Evolutionary conservation across 306 rosid species (phyloP), one percentile per base, ranked within the genome.

Genomic region (Quercus gilva): DNA sequence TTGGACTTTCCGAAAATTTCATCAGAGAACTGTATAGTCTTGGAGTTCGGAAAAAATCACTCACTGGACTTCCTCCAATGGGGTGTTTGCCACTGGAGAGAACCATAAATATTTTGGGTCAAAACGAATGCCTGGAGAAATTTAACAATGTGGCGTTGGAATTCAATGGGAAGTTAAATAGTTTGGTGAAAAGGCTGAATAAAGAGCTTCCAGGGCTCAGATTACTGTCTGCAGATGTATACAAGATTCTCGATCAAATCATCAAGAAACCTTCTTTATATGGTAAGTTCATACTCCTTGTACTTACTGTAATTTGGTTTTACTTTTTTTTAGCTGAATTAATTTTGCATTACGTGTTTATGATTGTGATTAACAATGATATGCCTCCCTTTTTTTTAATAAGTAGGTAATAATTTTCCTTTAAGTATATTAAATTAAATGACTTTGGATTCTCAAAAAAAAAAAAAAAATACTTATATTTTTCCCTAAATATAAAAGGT

Each of bases 31-130:
- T 92, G 14, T 76, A 90, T 73, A 55, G 61, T 14, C 89, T 87
- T 28, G 97, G 94, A 29, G 94, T 70, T 17, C 80, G 94, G 57
- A 92, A 85, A 73, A 78, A 90, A 55, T 84, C 94, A 28, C 75
- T 92, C 0, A 82, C 90, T 19, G 97, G 94, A 55, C 73, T 90
- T 1, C 94, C 94, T 78, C 97, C 97, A 3, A 92, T 92, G 93
- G 97, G 97, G 58, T 92, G 97, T 84, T 80, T 92, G 89, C 97
- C 97, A 12, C 75, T 92, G 58, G 97, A 92, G 82, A 90, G 97
- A 76, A 76, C 92, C 49, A 80, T 83, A 20, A 90, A 92, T 67
- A 51, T 81, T 20, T 33, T 80, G 26, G 71, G 52, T 0, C n/a
- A 57, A 2, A 68, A 83, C 59, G 84, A 69, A 1, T 88, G 91